Conservation (phyloP, 176 grass and related monocot species). For the Eremochloa ophiuroides region DNA sequence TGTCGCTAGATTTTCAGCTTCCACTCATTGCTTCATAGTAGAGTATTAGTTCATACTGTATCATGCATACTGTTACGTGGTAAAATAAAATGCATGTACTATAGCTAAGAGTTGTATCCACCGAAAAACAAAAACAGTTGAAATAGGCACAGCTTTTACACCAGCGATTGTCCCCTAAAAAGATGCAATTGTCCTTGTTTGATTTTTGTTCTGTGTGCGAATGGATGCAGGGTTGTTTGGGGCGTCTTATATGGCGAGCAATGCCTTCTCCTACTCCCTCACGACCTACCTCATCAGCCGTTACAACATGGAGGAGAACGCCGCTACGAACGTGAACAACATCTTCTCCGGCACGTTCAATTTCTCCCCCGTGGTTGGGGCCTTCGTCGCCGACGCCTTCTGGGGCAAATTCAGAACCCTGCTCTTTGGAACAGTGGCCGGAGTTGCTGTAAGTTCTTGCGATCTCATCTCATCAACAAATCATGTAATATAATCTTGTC, state of each 20-base stretch:
- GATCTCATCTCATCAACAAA: too few species aligned
- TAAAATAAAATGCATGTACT: too few species aligned
- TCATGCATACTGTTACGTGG: too few species aligned
- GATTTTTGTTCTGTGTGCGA: too few species aligned
- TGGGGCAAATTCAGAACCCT: slow-evolving; percentile 43
- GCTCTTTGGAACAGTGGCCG: not conserved
- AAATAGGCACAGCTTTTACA: too few species aligned
- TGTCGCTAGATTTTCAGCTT: too few species aligned
- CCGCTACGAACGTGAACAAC: slow-evolving; percentile 16
- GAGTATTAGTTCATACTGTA: too few species aligned
- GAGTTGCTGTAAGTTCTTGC: slow-evolving; percentile 7
- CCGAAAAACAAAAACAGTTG: too few species aligned
- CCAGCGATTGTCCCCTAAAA: too few species aligned
- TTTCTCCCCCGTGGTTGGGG: slow-evolving; percentile 44
- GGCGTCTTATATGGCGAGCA: not conserved
- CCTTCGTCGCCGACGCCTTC: slow-evolving; percentile 47
- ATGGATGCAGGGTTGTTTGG: not conserved
- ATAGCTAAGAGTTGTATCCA: too few species aligned
- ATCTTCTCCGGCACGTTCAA: slow-evolving; percentile 14
- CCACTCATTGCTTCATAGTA: too few species aligned
- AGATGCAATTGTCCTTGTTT: too few species aligned
- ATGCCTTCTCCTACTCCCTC: not conserved
- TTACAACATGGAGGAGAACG: slow-evolving; percentile 14
- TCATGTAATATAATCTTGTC: not conserved
- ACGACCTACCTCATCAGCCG: not conserved